These are phyloP conservation scores for Parsonsia alboflavescens DNA, from an alignment of 257 asterid genomes.

Conservation along the genomic window DNA sequence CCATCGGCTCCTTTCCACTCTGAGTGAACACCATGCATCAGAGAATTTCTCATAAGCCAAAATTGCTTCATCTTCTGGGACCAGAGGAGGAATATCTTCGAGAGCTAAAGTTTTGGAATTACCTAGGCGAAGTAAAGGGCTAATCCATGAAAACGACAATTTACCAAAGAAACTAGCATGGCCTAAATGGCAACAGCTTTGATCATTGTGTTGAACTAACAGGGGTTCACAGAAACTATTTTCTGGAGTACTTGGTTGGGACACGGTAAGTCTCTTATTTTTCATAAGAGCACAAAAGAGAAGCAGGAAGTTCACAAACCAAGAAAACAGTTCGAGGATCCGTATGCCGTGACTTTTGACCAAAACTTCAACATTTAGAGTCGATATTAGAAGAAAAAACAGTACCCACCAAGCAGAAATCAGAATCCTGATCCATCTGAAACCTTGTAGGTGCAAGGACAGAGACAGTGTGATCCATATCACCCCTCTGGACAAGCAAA, in stretches of 20 bases:
- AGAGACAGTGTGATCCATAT: slow-evolving; percentile 46
- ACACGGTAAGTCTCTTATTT: slow-evolving; percentile 11
- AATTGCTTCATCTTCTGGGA: slow-evolving; percentile 51
- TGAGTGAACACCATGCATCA: slow-evolving; percentile 36
- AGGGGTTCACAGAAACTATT: slow-evolving; percentile 34
- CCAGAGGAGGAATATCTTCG: slow-evolving; percentile 56
- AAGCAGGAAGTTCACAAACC: slow-evolving; percentile 52
- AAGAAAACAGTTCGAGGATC: slow-evolving; percentile 37
- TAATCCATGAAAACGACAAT: slow-evolving; percentile 60
- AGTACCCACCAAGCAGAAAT: slow-evolving; percentile 23
- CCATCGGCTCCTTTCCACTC: slow-evolving; percentile 24
- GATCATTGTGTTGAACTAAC: slow-evolving; percentile 25
- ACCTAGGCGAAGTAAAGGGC: slow-evolving; percentile 51
- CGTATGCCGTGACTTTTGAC: slow-evolving; percentile 20
- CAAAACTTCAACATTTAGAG: slow-evolving; percentile 30
- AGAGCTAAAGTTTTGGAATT: slow-evolving; percentile 38
- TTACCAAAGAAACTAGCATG: slow-evolving; percentile 34
- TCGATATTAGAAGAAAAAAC: slow-evolving; percentile 38
- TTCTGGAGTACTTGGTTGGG: slow-evolving; percentile 13
- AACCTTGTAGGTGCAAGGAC: slow-evolving; percentile 42
- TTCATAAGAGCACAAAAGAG: slow-evolving; percentile 35
- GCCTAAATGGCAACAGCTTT: slow-evolving; percentile 7
- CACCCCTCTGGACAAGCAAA: slow-evolving; percentile 35
- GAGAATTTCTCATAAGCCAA: slow-evolving; percentile 37
- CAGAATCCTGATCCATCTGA: slow-evolving; percentile 54